phyloP scores from a whole-genome alignment of 495 filamentous ascomycete species.

The Cercophora newfieldiana region DNA sequence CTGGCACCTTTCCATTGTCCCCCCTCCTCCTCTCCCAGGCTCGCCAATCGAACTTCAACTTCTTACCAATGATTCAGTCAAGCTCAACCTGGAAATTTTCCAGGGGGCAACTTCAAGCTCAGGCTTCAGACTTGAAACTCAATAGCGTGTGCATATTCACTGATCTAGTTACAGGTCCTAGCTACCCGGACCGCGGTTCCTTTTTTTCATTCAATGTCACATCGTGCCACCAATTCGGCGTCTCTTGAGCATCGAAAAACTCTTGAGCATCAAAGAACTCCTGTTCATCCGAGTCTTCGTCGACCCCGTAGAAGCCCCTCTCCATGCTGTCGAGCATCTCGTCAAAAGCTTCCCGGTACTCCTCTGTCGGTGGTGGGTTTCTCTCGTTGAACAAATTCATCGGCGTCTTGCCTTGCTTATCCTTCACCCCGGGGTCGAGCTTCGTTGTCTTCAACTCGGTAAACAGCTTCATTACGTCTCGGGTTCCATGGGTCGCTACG shows the following conservation, averaged over 20 bases:
- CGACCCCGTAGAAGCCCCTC: background rate
- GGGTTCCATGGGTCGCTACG: background rate
- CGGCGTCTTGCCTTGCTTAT: constrained; percentile 3
- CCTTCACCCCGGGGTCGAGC: background rate
- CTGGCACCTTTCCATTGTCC: too few relatives aligned
- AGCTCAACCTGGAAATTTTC: too few relatives aligned
- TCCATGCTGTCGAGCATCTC: constrained; percentile 11
- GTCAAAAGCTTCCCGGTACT: constrained; percentile 5
- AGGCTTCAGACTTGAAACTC: too few relatives aligned
- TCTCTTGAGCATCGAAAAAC: background rate
- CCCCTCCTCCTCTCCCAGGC: too few relatives aligned
- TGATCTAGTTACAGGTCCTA: too few relatives aligned
- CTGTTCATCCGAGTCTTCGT: background rate
- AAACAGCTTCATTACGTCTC: background rate
- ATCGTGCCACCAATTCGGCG: background rate
- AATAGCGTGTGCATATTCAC: too few relatives aligned
- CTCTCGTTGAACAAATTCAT: constrained; percentile 5
- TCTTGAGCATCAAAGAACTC: background rate
- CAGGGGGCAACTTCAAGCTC: too few relatives aligned
- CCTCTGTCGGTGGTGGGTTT: constrained; percentile 3
- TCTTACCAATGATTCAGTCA: too few relatives aligned
- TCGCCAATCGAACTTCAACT: too few relatives aligned
- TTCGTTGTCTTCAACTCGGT: background rate
- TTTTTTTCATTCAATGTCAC: background rate
- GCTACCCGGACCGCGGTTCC: too few relatives aligned